Conservation (phyloP, 108 stramenopile species). For the Nitzschia sp. region DNA sequence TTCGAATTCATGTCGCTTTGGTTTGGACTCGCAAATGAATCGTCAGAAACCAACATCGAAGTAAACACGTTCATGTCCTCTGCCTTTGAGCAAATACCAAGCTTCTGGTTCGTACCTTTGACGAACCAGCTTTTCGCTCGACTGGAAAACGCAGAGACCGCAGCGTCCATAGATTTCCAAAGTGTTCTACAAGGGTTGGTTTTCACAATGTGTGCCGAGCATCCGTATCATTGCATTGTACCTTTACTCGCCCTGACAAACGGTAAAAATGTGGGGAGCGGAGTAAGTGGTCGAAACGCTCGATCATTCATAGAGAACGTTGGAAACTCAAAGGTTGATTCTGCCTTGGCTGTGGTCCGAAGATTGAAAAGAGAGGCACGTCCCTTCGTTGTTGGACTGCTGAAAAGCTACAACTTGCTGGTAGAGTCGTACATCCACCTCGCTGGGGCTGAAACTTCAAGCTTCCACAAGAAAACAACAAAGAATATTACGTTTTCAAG, state of each 20-base stretch:
- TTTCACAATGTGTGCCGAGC: slow-evolving; percentile 68
- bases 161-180: slow-evolving; percentile 47
- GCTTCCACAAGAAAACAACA: slow-evolving; percentile 45
- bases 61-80: slow-evolving; percentile 18
- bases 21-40: slow-evolving; percentile 57
- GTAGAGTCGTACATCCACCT: slow-evolving; percentile 65
- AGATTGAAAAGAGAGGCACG: slow-evolving; percentile 37
- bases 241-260: slow-evolving; percentile 79
- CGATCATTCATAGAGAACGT: slow-evolving; percentile 49
- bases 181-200: slow-evolving; percentile 57
- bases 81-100: slow-evolving; percentile 50
- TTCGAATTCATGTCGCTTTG: slow-evolving; percentile 72
- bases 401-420: slow-evolving; percentile 57
- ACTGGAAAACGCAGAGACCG: slow-evolving; percentile 40
- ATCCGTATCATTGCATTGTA: slow-evolving; percentile 84
- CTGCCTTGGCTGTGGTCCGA: slow-evolving; percentile 53
- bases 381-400: slow-evolving; percentile 46
- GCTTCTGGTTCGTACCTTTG: slow-evolving; percentile 76
- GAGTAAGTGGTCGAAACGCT: slow-evolving; percentile 52
- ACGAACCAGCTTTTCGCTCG: slow-evolving; percentile 87
- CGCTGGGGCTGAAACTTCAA: slow-evolving; percentile 43
- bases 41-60: neutral
- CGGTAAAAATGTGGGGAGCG: slow-evolving; percentile 61
- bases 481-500: slow-evolving; percentile 38
- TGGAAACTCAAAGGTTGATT: slow-evolving; percentile 55